Conservation (phyloP, 148 eudicot genomes). For the Rhododendron williamsianum region DNA sequence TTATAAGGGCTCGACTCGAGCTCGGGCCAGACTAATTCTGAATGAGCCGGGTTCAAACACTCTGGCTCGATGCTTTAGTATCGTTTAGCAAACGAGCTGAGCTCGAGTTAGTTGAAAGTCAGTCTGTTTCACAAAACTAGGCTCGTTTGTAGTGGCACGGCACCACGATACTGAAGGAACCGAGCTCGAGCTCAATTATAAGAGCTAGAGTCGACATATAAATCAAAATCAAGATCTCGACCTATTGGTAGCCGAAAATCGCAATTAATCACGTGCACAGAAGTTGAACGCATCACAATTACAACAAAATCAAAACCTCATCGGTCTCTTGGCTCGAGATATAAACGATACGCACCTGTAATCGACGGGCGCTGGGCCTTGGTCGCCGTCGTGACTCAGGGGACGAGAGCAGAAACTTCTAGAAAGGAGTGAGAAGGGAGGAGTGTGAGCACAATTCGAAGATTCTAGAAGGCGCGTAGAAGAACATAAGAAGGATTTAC, state of each 20-base stretch:
- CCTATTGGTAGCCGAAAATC: neutral
- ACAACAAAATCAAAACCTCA: neutral
- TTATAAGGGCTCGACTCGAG: too few species aligned
- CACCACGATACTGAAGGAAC: too few species aligned
- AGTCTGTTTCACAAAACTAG: too few species aligned
- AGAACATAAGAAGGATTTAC: neutral
- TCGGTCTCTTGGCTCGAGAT: neutral
- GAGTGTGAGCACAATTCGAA: neutral
- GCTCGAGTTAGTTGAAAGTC: too few species aligned
- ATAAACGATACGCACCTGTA: constrained; percentile 34
- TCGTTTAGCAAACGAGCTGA: too few species aligned
- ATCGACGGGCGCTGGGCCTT: constrained; percentile 52
- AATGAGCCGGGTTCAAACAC: too few species aligned
- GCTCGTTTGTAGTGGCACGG: too few species aligned
- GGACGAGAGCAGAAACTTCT: constrained; percentile 44
- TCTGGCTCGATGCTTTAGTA: too few species aligned
- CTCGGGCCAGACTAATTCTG: too few species aligned
- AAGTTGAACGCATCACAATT: neutral
- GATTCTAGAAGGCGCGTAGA: neutral
- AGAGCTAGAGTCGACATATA: neutral
- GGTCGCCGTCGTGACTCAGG: constrained; percentile 23
- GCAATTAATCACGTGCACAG: neutral
- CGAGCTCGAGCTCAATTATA: too few species aligned
- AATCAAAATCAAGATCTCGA: too few species aligned
- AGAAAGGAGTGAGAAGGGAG: constrained; percentile 10